Base-by-base conservation (phyloP, 257 asterid species). In the Penstemon eatonii region DNA sequence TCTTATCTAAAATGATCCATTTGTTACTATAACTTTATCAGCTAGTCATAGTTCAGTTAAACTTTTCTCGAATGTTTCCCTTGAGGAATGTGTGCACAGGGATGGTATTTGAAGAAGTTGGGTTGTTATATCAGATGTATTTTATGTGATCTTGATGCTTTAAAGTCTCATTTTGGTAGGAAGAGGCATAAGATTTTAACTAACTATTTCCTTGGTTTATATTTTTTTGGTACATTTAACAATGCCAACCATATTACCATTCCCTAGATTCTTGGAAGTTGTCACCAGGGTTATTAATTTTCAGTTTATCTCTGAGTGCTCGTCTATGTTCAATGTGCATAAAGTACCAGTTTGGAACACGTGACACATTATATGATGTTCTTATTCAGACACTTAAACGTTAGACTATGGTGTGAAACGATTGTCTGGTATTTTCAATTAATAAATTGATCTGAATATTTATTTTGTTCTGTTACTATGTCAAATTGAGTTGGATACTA, bases 11-110 rank as follows among this genome's bases (percentile, higher is more conserved):
- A 18, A 63, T 43, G 42, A 50, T 38, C 19, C 12, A 43, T 37
- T 36, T 38, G 72, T 71, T 64, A 43, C 42, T 69, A 57, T 51
- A 71, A 61, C 57, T 66, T 59, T 65, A 6, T 67, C 18, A 43
- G 51, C 59, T 70, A 40, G 39, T 43, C 55, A 12, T 54, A 8
- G 56, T n/a, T 18, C 18, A 40, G 53, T 25, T 46, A 43, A 52
- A 59, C 36, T 66, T 56, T 41, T 57, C 33, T 67, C 2, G 33
- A 25, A 25, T 25, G 33, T 1, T 25, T 25, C 33, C 33, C 33
- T 25, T 25, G 33, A 25, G 33, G 33, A 25, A 40, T 54, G 69
- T 36, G 33, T 52, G 41, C 7, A 3, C 12, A 13, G 53, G 63
- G 44, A 12, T 8, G 60, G 41, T 46, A 42, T 39, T 54, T 38